A percentile compares a stretch with the other conserved stretches of the same genome.
Conservation (phyloP, 306 rosid species). For the Arachis hypogaea region DNA sequence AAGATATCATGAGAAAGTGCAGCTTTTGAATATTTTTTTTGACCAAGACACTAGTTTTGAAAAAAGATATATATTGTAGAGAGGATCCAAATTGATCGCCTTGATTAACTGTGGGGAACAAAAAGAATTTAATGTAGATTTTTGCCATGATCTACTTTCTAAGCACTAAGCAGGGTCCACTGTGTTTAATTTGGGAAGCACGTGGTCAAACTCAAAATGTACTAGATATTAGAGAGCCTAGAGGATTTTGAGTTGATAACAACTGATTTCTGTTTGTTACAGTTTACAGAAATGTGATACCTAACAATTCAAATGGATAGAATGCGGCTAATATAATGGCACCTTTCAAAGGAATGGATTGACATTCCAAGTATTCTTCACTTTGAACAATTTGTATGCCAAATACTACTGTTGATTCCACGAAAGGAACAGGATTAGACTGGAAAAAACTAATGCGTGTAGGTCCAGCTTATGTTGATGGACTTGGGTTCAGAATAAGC, state of each 20-base stretch:
- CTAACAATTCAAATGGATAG: conserved; percentile 22
- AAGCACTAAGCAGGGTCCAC: conserved; percentile 32
- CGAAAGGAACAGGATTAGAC: too few species aligned
- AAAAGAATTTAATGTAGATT: conserved; percentile 24
- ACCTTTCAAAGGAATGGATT: neutral
- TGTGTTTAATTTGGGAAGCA: conserved; percentile 46
- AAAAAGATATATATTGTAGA: neutral
- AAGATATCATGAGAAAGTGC: conserved; percentile 34
- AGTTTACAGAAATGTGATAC: conserved; percentile 25
- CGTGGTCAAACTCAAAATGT: conserved; percentile 6
- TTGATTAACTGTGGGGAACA: conserved; percentile 37
- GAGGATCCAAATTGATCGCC: conserved; percentile 36
- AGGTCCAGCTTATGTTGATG: too few species aligned
- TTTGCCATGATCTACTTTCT: conserved; percentile 13
- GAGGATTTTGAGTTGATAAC: neutral
- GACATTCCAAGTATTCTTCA: neutral
- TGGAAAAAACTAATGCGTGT: too few species aligned
- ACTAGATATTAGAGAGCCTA: too few species aligned
- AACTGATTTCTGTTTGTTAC: conserved; percentile 28
- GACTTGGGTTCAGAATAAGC: neutral
- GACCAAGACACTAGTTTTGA: conserved; percentile 46
- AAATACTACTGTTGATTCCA: neutral
- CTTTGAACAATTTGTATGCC: conserved; percentile 6
- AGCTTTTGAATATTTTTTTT: conserved; percentile 43
- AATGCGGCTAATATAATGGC: conserved; percentile 1